A percentile compares a stretch with the other conserved stretches of the same genome.
These are phyloP conservation scores for Juncus effusus DNA, from an alignment of 176 grass and related monocot genomes.

Conservation along the genomic window DNA sequence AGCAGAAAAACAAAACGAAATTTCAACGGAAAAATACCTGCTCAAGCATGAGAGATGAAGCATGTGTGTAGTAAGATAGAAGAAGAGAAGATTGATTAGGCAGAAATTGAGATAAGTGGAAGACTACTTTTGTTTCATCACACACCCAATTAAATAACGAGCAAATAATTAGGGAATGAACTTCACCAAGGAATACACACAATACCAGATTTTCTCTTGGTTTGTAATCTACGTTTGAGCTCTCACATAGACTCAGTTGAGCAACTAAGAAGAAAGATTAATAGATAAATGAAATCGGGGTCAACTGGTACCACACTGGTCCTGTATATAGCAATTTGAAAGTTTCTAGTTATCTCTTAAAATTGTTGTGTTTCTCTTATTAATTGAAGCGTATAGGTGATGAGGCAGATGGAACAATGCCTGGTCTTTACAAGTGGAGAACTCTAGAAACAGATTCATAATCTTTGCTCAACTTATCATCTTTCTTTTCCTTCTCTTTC, in stretches of 20 bases:
- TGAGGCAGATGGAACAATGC: slow-evolving; percentile 9
- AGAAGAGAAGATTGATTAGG: background rate
- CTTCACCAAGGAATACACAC: background rate
- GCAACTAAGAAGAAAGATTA: too few species aligned
- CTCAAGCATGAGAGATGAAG: too few species aligned
- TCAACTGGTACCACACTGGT: background rate
- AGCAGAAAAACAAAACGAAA: too few species aligned
- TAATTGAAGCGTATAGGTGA: slow-evolving; percentile 7
- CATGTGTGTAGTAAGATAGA: background rate
- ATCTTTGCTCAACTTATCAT: too few species aligned
- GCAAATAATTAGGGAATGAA: background rate
- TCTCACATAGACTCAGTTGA: background rate
- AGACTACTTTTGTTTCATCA: background rate
- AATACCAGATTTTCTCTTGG: background rate
- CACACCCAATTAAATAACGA: background rate
- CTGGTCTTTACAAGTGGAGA: slow-evolving; percentile 53
- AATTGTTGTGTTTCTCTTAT: slow-evolving; percentile 8
- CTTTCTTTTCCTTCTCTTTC: too few species aligned
- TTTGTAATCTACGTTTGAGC: background rate
- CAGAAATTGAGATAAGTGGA: background rate
- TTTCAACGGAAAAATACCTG: too few species aligned
- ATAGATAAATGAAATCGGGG: too few species aligned
- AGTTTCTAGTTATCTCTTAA: background rate
- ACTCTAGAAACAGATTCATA: too few species aligned
- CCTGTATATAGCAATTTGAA: background rate